Base-by-base conservation (phyloP, 2,329 filamentous ascomycete species). In the Monilinia fructicola region DNA sequence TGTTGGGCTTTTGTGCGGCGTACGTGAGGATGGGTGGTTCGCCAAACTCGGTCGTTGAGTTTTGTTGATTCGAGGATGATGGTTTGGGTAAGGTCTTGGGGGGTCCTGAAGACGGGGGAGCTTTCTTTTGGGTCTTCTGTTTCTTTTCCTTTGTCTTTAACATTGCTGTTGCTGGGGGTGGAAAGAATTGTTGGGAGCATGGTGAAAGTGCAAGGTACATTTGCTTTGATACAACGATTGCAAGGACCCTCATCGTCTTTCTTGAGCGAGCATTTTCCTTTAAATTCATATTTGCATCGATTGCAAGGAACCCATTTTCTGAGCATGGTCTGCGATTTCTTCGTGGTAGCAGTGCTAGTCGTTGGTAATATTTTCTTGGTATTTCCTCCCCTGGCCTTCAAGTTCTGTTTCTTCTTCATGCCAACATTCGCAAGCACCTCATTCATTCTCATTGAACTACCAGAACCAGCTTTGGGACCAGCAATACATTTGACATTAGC, bases 231-330 rank as follows among this genome's bases (percentile, higher is more conserved):
- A 62, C 73, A 74, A 1, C 59, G 21, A 3, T 18, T 64, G 54
- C 73, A 74, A 10, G 73, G 73, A 2, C 73, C 73, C 14, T 67
- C 50, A 10, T 67, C 53, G 5, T 66, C 69, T 10, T 68, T 54
- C 35, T 67, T 70, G 18, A 70, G 56, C 2, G 67, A 68, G 59
- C 72, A 74, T 42, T 42, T 46, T 21, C 18, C 55, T 26, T 54
- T 54, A 10, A 44, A 28, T 14, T 44, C 65, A 0, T 26, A 9
- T 11, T 72, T 67, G 46, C 73, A 74, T 58, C 70, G 67, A 9
- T 69, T 71, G 52, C 72, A 74, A 0, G 68, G 18, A 5, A 70
- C 64, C 12, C 65, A 73, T 23, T 54, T 67, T 1, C 69, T 56
- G 6, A 55, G 50, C 40, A 26, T 38, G 0, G 60, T 64, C 16